Base-by-base conservation (phyloP, 164 flowering plant species). In the Tetrastigma voinierianum region DNA sequence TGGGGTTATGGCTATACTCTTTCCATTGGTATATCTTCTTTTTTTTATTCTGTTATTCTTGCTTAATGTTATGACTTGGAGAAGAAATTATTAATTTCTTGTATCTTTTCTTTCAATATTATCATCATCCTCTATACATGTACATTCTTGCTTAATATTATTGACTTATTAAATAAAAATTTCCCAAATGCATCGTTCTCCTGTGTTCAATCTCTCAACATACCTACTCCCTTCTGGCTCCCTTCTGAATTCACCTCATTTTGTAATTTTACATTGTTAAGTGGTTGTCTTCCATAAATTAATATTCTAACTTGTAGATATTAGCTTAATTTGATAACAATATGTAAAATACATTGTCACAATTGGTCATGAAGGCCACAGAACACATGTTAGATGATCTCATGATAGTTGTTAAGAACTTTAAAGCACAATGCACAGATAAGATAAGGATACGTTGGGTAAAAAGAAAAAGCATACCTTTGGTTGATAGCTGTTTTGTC, bases 1-100 rank as follows among this genome's bases (percentile, higher is more conserved):
- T 68, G 97, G 96, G 43, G 88, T 95, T 57, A 86, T 92, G 97
- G 97, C 99, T 56, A 72, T 83, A 57, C 91, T 95, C 46, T 95
- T 77, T 75, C 97, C 99, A 20, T 78, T 90, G 91, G 97, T 95
- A 87, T 63, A 48, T 58, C 61, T 32, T 64, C 11, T 43, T 51
- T 56, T 9, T 23, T 46, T 25, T 59, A 49, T 32, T 9, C 14
- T 60, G 24, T 51, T 40, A 0, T 32, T 48, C 44, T 24, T 23
- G 32, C 9, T n/a, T 48, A 18, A 6, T 25, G 48, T 51, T 18
- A 24, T 51, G 52, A 16, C 40, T 32, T 32, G 6, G 40, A 32
- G 40, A 32, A 32, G 40, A 32, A 32, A 32, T 32, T 32, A 4
- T 32, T 32, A 24, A 17, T 57, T 13, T 47, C 19, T 23, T 47